These are phyloP conservation scores for Capsicum baccatum DNA, from an alignment of 257 asterid species.

Conservation along the genomic window DNA sequence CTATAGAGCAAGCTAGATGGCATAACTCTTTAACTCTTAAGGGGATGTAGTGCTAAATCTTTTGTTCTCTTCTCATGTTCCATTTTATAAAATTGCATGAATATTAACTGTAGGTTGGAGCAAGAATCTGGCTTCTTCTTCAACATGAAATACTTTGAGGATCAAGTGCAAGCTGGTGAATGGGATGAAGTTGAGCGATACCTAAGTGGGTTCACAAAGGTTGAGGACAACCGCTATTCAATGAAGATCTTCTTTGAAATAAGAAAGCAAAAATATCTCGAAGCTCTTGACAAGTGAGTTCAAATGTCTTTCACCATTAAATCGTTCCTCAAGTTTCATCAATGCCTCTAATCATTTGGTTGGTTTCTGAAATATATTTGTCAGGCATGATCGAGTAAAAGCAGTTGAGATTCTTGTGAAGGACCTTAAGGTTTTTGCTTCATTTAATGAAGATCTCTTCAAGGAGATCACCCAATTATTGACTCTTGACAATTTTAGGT, in stretches of 20 bases:
- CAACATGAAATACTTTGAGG: conserved; percentile 95
- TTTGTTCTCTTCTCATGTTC: background rate
- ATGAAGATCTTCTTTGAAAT: conserved; percentile 97
- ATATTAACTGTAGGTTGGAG: conserved; percentile 65
- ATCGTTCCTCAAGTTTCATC: conserved; percentile 11
- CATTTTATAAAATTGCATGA: conserved; percentile 10
- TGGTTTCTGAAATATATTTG: conserved; percentile 33
- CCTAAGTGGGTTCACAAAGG: conserved; percentile 89
- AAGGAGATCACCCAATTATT: conserved; percentile 88
- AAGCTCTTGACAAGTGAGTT: conserved; percentile 87
- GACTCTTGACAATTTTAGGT: conserved; percentile 91
- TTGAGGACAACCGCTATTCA: conserved; percentile 93
- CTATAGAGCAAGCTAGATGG: background rate
- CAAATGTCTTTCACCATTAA: conserved; percentile 20
- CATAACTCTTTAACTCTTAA: background rate
- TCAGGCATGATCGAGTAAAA: conserved; percentile 84
- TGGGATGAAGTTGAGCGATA: conserved; percentile 96
- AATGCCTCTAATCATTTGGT: conserved; percentile 20
- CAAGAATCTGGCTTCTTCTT: conserved; percentile 96
- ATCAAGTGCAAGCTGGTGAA: conserved; percentile 96
- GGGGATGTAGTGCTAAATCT: background rate
- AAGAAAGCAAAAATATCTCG: conserved; percentile 94
- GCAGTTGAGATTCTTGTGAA: conserved; percentile 94
- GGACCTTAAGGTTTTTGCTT: conserved; percentile 92
- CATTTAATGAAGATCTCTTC: conserved; percentile 92